Percentiles rank a stretch among this genome's conserved stretches.
phyloP scores from a whole-genome alignment of 345 rosid species.

The Lagerstroemia speciosa region DNA sequence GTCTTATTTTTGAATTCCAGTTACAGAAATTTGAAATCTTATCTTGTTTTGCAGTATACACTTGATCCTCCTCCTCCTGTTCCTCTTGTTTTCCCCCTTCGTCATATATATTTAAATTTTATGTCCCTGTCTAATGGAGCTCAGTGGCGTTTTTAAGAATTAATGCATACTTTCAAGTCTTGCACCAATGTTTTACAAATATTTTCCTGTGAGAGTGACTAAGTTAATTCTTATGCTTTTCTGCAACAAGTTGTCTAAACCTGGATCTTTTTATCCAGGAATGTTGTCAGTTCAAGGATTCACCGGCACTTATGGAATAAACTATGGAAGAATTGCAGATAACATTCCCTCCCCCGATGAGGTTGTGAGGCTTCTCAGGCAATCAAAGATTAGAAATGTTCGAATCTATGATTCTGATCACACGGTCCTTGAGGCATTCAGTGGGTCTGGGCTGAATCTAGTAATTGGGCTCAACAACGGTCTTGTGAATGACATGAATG shows the following conservation, averaged over 20 bases:
- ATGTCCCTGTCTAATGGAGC: not conserved
- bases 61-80: not conserved
- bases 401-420: conserved; percentile 86
- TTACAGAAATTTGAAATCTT: not conserved
- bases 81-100: too few species aligned
- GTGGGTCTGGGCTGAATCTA: conserved; percentile 77
- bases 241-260: not conserved
- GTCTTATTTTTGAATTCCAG: not conserved
- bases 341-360: conserved; percentile 89
- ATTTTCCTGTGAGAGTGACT: not conserved
- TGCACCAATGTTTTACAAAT: not conserved
- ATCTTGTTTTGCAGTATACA: not conserved
- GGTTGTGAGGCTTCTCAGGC: conserved; percentile 67
- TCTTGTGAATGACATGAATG: conserved; percentile 55
- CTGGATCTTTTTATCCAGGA: conserved; percentile 26
- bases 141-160: not conserved
- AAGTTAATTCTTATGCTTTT: not conserved
- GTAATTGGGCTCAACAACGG: conserved; percentile 85
- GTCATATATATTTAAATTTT: not conserved
- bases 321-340: conserved; percentile 89
- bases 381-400: conserved; percentile 74
- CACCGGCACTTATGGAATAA: conserved; percentile 88
- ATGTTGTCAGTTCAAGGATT: conserved; percentile 41
- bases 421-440: conserved; percentile 77
- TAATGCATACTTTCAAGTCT: not conserved